Conservation (phyloP, 2,329 filamentous ascomycete genomes). For the Zasmidium angulare region DNA sequence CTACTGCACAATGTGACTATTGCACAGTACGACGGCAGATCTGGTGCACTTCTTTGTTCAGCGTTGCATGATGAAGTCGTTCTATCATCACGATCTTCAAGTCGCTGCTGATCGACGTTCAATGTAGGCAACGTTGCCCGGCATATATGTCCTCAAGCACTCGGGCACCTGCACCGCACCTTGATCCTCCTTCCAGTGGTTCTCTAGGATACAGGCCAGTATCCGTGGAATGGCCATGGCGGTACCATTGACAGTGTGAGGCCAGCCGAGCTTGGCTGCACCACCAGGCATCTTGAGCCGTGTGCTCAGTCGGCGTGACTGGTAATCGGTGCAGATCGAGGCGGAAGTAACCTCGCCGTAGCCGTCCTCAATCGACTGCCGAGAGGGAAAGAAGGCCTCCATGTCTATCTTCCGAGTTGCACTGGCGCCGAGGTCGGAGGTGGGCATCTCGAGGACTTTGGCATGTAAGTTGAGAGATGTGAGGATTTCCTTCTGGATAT, state of each 20-base stretch:
- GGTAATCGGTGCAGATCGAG: conserved; percentile 93
- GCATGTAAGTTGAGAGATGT: conserved; percentile 75
- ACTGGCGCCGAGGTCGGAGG: conserved; percentile 82
- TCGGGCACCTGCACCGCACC: conserved; percentile 72
- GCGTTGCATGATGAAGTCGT: background rate
- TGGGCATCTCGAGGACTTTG: conserved; percentile 90
- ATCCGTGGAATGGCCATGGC: conserved; percentile 89
- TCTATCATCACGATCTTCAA: background rate
- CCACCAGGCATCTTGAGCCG: conserved; percentile 56
- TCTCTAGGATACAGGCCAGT: conserved; percentile 84
- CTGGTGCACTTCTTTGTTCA: background rate
- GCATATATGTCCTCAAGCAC: conserved; percentile 80
- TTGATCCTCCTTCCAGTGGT: conserved; percentile 75
- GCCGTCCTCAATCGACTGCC: conserved; percentile 63
- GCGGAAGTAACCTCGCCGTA: conserved; percentile 94
- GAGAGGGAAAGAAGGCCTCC: conserved; percentile 88
- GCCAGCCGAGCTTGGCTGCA: conserved; percentile 64
- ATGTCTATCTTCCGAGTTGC: conserved; percentile 88
- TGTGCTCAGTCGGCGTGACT: conserved; percentile 78
- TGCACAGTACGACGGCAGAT: background rate
- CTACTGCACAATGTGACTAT: background rate
- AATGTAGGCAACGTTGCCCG: conserved; percentile 19
- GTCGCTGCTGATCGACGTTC: background rate
- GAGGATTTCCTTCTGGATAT: conserved; percentile 83
- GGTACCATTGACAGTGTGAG: conserved; percentile 91